phyloP scores from a whole-genome alignment of 352 stramenopile species.

The Saprolegnia parasitica region DNA sequence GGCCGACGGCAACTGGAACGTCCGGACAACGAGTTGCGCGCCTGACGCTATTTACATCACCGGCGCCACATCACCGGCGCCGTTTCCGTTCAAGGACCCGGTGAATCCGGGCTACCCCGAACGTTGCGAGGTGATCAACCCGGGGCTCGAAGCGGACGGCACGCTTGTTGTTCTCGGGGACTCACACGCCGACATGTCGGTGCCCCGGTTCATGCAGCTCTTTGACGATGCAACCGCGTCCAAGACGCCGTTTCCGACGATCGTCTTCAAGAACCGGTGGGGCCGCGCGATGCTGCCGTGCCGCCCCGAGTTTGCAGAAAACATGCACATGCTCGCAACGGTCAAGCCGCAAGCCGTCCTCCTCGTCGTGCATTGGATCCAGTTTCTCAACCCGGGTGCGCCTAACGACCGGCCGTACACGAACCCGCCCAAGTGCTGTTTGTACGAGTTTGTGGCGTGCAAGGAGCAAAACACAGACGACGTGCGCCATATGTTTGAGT shows the following conservation, averaged over 20 bases:
- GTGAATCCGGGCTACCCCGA: neutral
- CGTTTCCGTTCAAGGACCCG: conserved; percentile 1
- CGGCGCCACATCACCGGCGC: neutral
- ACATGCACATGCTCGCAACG: conserved; percentile 3
- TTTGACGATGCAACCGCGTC: neutral
- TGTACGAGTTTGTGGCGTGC: neutral
- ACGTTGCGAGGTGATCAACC: conserved; percentile 7
- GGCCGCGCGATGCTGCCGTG: conserved; percentile 15
- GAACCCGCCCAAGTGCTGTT: conserved; percentile 3
- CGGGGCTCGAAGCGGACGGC: conserved; percentile 2
- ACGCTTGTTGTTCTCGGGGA: conserved; percentile 24
- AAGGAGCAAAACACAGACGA: neutral
- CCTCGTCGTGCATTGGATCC: conserved; percentile 9
- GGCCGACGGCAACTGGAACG: too few relatives aligned
- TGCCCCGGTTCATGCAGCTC: conserved; percentile 15
- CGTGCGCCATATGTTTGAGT: neutral
- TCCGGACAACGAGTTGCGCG: neutral
- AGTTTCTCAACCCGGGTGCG: conserved; percentile 7
- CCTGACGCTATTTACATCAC: neutral
- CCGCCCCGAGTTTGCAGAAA: neutral
- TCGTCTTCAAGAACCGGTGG: conserved; percentile 22
- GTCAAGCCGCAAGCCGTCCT: conserved; percentile 20
- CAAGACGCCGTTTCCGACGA: conserved; percentile 17
- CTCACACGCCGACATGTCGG: conserved; percentile 24
- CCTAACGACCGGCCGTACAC: neutral